Evolutionary conservation across 495 filamentous ascomycete species (phyloP).

Genomic region (Lasiosphaeris hirsuta): DNA sequence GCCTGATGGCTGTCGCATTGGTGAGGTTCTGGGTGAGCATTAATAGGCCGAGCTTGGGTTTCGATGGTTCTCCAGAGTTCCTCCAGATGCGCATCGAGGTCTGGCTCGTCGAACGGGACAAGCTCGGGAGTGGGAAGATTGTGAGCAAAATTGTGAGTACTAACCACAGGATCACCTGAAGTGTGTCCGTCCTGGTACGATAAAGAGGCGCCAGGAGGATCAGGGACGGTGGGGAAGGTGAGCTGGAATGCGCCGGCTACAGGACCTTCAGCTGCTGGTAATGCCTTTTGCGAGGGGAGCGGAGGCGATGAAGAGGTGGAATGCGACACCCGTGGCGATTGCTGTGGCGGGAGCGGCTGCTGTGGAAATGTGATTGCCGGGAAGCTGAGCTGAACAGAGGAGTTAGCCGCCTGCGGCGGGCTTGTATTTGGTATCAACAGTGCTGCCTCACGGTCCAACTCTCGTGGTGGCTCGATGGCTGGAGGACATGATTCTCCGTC

Average conservation of each 20-base stretch:
- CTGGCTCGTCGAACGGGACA: slow-evolving; percentile 10
- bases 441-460: slow-evolving; percentile 12
- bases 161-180: slow-evolving; percentile 30
- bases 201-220: slow-evolving; percentile 24
- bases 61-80: slow-evolving; percentile 7
- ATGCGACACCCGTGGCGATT: too few relatives aligned
- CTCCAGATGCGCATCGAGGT: slow-evolving; percentile 12
- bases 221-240: slow-evolving; percentile 26
- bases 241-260: slow-evolving; percentile 1
- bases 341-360: too few relatives aligned
- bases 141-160: slow-evolving; percentile 21
- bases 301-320: too few relatives aligned
- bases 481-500: neutral
- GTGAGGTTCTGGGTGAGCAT: slow-evolving; percentile 17
- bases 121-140: neutral
- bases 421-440: slow-evolving; percentile 6
- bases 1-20: neutral
- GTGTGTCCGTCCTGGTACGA: slow-evolving; percentile 26
- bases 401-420: slow-evolving; percentile 14
- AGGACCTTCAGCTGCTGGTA: too few relatives aligned
- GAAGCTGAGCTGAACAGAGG: slow-evolving; percentile 8
- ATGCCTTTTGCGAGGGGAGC: too few relatives aligned
- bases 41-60: slow-evolving; percentile 17
- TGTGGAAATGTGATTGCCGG: neutral
- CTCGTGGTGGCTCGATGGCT: neutral